Evolutionary conservation across 225 moss, liverwort and hornwort genomes (phyloP).

Genomic region (Bryum argenteum): DNA sequence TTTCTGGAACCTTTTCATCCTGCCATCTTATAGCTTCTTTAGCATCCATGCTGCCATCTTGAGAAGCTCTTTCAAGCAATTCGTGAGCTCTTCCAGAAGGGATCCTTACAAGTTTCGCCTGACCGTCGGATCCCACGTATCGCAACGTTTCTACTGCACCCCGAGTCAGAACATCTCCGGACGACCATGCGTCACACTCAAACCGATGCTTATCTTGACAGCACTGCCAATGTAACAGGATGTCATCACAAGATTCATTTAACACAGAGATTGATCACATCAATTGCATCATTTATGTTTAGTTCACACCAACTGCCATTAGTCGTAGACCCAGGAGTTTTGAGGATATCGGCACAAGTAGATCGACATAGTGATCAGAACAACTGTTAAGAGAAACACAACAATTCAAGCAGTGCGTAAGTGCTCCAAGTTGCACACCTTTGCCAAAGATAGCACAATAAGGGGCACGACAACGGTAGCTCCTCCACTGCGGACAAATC

Average conservation of each 20-base stretch:
- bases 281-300: not conserved
- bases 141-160: constrained; percentile 88
- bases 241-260: not conserved
- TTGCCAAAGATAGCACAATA: constrained; percentile 84
- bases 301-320: constrained; percentile 4
- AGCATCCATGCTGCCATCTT: constrained; percentile 96
- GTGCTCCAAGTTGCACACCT: constrained; percentile 48
- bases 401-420: constrained; percentile 11
- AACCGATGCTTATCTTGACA: constrained; percentile 80
- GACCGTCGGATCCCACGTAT: constrained; percentile 74
- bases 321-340: not conserved
- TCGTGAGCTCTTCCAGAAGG: constrained; percentile 96
- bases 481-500: constrained; percentile 95
- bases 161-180: constrained; percentile 67
- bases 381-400: not conserved
- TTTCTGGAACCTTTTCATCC: constrained; percentile 94
- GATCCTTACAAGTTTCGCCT: constrained; percentile 80
- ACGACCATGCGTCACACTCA: constrained; percentile 95
- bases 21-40: constrained; percentile 98
- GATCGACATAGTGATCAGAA: not conserved
- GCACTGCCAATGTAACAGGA: constrained; percentile 64
- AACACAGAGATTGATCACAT: constrained; percentile 1
- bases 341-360: not conserved
- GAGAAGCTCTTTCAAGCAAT: constrained; percentile 86
- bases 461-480: constrained; percentile 90